A percentile compares a stretch with the other conserved stretches of the same genome.
Conservation (phyloP, 2,329 filamentous ascomycete genomes). For the Berkeleyomyces rouxiae region DNA sequence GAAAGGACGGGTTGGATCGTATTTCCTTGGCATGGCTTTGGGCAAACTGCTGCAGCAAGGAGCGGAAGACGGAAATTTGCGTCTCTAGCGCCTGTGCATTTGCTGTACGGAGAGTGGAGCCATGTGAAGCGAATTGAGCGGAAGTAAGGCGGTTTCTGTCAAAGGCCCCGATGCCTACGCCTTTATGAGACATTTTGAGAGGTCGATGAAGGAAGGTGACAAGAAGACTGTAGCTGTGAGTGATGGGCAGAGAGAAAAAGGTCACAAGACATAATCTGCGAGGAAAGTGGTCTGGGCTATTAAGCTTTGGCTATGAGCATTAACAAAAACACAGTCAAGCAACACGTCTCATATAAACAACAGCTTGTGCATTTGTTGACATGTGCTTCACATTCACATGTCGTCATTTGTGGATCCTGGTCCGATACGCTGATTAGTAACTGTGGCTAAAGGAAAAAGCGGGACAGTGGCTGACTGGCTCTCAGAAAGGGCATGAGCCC, state of each 20-base stretch:
- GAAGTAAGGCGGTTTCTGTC: constrained; percentile 70
- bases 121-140: constrained; percentile 81
- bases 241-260: not conserved
- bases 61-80: constrained; percentile 91
- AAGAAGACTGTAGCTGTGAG: not conserved
- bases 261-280: not conserved
- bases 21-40: constrained; percentile 92
- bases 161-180: constrained; percentile 81
- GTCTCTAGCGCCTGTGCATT: constrained; percentile 79
- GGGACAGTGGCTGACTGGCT: not conserved
- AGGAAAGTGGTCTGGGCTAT: not conserved
- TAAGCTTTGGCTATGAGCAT: too few species aligned
- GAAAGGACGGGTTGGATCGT: constrained; percentile 84
- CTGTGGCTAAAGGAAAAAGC: constrained; percentile 1
- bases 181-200: constrained; percentile 50
- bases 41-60: constrained; percentile 85
- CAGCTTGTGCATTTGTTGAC: not conserved
- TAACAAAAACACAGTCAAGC: not conserved
- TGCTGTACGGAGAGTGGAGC: constrained; percentile 65
- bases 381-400: not conserved
- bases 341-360: not conserved
- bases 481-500: constrained; percentile 10
- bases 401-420: constrained; percentile 9
- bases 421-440: not conserved
- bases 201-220: not conserved